Evolutionary conservation across 768 basidiomycete species (phyloP).

Genomic region (Tubosaeta sp.): DNA sequence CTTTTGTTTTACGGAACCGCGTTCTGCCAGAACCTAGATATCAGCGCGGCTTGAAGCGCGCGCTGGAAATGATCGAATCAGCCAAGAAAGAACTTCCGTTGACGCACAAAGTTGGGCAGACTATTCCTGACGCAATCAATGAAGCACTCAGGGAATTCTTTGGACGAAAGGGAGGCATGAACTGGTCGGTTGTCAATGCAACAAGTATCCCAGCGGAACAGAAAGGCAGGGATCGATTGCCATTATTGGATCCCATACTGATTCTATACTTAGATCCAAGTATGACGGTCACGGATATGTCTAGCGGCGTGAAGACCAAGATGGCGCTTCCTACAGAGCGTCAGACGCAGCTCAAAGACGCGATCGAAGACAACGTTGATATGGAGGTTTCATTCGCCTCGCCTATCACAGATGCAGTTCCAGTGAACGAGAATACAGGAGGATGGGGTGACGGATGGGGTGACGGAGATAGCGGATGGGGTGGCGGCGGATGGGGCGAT

Average conservation of each 20-base stretch:
- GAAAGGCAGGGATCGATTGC: slow-evolving; percentile 3
- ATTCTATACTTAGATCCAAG: slow-evolving; percentile 4
- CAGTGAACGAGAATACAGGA: neutral
- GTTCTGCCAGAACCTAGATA: slow-evolving; percentile 46
- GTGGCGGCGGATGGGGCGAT: slow-evolving; percentile 12
- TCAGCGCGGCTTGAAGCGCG: slow-evolving; percentile 44
- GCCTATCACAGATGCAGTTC: neutral
- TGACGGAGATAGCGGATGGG: slow-evolving; percentile 7
- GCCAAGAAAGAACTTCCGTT: slow-evolving; percentile 42
- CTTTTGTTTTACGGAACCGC: slow-evolving; percentile 53
- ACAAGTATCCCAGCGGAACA: slow-evolving; percentile 3
- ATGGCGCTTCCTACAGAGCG: too few species aligned
- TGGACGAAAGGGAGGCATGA: slow-evolving; percentile 43
- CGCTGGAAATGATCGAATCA: slow-evolving; percentile 39
- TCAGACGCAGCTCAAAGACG: slow-evolving; percentile 16
- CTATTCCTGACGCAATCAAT: slow-evolving; percentile 45
- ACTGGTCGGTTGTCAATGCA: slow-evolving; percentile 21
- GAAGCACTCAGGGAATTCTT: slow-evolving; percentile 46
- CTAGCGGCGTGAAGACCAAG: too few species aligned
- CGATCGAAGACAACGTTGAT: slow-evolving; percentile 24
- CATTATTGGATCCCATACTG: neutral
- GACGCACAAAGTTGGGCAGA: slow-evolving; percentile 36
- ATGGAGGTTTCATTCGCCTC: slow-evolving; percentile 13
- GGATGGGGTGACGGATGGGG: too few species aligned
- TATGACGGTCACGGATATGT: slow-evolving; percentile 10